A percentile compares a stretch with the other conserved stretches of the same genome.
These are phyloP conservation scores for Ophiostoma perfectum DNA, from an alignment of 2,329 filamentous ascomycete genomes.

Conservation along the genomic window DNA sequence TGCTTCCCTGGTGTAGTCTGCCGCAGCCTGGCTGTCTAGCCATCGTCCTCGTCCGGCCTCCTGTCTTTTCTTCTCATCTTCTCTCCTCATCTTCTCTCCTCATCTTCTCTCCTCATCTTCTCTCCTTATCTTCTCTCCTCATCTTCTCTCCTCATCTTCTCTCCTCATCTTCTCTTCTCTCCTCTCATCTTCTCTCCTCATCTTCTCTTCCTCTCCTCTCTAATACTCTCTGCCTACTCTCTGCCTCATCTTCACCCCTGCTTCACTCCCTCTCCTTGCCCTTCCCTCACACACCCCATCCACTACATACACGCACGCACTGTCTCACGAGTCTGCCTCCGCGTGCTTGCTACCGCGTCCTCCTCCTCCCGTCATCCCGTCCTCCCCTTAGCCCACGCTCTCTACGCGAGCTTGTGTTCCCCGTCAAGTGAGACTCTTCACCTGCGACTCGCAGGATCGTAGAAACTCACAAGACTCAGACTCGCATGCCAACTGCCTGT, in stretches of 20 bases:
- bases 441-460: background rate
- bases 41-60: background rate
- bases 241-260: background rate
- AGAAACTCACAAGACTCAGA: background rate
- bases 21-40: background rate
- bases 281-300: no score
- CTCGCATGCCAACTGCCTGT: background rate
- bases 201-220: no score
- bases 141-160: background rate
- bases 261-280: no score
- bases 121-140: background rate
- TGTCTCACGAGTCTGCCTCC: background rate
- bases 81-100: background rate
- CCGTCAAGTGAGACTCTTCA: slow-evolving; percentile 22
- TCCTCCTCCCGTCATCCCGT: background rate
- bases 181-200: background rate
- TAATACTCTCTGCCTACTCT: no score
- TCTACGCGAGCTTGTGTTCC: slow-evolving; percentile 26
- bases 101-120: background rate
- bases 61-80: no score
- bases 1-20: background rate
- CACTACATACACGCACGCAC: no score
- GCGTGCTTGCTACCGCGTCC: background rate
- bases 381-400: slow-evolving; percentile 10
- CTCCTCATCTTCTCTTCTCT: background rate